These are phyloP conservation scores for Mortierella polycephala DNA, from an alignment of 371 early-diverging fungal genomes.

Conservation along the genomic window DNA sequence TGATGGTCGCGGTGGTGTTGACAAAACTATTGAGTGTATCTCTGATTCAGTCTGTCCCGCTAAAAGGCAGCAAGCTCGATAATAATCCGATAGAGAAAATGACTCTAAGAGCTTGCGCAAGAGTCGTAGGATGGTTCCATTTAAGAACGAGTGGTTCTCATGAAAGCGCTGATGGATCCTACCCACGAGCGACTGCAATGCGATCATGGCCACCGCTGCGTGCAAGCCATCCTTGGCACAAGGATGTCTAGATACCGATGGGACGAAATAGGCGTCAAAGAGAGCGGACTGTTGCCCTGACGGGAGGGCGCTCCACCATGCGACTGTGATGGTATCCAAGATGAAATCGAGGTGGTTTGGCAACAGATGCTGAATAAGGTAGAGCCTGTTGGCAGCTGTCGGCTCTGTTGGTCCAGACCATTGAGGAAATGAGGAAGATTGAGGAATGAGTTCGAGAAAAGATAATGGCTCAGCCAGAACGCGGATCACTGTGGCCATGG, in stretches of 20 bases:
- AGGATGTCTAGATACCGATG: background rate
- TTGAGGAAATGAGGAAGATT: background rate
- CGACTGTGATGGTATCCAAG: constrained; percentile 36
- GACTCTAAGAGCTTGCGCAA: constrained; percentile 13
- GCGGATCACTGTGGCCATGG: constrained; percentile 20
- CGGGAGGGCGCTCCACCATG: constrained; percentile 40
- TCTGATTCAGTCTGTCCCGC: background rate
- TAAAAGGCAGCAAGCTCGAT: constrained; percentile 1
- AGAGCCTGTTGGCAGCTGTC: background rate
- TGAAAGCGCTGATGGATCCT: constrained; percentile 26
- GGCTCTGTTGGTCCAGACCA: constrained; percentile 35
- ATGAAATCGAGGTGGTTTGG: constrained; percentile 42
- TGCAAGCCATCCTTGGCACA: background rate
- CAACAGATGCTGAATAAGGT: constrained; percentile 37
- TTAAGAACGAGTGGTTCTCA: constrained; percentile 47
- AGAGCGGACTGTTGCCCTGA: constrained; percentile 20
- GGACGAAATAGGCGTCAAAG: constrained; percentile 38
- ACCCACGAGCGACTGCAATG: constrained; percentile 33
- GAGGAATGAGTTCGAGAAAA: constrained; percentile 25
- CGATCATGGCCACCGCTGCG: constrained; percentile 11
- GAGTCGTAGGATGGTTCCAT: constrained; percentile 30
- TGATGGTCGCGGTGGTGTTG: background rate
- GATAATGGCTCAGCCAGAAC: constrained; percentile 40
- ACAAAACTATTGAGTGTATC: background rate
- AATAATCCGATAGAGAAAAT: constrained; percentile 24